Evolutionary conservation across 116 monocot genomes (phyloP), one percentile per base, ranked within the genome.

Genomic region (Thalassia testudinum): DNA sequence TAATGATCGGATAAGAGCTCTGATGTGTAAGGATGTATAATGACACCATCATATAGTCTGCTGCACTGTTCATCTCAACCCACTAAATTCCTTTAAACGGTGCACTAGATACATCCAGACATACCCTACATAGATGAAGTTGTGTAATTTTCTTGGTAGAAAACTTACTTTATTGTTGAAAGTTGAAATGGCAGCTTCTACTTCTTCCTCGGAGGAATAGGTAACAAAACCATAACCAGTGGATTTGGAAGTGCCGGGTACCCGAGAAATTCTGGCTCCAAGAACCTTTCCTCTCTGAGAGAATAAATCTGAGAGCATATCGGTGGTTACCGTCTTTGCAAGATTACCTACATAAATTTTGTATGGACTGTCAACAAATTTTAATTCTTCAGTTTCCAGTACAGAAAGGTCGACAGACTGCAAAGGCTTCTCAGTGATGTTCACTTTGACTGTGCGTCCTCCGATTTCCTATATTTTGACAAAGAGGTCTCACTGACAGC

Each of bases 321-420:
- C 81, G 28, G 70, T 67, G 1, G 95, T 95, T n/a, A 85, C 95
- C 7, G 78, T 81, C 57, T 85, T 95, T 5, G 85, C 75, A 26
- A 95, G 76, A 56, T 85, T 88, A 26, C 95, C 95, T 7, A 95
- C 88, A 55, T 88, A 95, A 57, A 85, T 88, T 59, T 95, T 95
- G 73, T 88, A 67, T 19, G 84, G 85, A 44, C 95, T 88, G 57
- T 95, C 95, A 30, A 84, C 49, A 65, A 85, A 88, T 42, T 65
- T 62, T 26, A 83, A 80, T 50, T 95, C 93, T 27, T 83, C 86
- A 23, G 34, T 42, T 72, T 87, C 78, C 20, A 61, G 56, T 34
- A 79, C 43, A 17, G 88, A 72, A 12, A 57, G 19, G 44, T 85
- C 88, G 10, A 57, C 5, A 16, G 63, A 10, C n/a, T 50, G 29